These are phyloP conservation scores for Lyophyllum semitale DNA, from an alignment of 768 basidiomycete species.

Conservation along the genomic window DNA sequence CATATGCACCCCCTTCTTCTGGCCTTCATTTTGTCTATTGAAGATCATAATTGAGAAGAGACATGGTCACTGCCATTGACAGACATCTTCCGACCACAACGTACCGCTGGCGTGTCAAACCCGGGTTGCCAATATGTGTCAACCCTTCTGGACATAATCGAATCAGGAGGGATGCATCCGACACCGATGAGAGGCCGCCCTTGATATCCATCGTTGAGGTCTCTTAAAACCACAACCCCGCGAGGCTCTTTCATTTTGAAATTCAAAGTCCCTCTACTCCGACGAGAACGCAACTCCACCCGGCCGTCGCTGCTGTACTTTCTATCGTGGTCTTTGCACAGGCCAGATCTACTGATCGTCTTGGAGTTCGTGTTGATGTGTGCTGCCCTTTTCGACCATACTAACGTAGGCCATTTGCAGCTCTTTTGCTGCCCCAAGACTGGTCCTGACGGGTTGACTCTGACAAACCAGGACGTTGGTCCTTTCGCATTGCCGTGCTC, in stretches of 20 bases:
- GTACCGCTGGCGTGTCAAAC: no score
- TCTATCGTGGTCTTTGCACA: background rate
- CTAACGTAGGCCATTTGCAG: background rate
- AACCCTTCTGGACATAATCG: background rate
- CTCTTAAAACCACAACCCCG: background rate
- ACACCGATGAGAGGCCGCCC: background rate
- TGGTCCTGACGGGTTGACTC: background rate
- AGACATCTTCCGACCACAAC: background rate
- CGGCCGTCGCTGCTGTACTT: background rate
- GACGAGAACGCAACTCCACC: slow-evolving; percentile 2
- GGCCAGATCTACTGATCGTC: background rate
- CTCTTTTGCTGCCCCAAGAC: slow-evolving; percentile 5
- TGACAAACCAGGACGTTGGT: background rate
- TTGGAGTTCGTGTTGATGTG: background rate
- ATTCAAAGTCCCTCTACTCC: background rate
- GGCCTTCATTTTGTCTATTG: no score
- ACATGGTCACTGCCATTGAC: no score
- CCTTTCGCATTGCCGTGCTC: slow-evolving; percentile 1
- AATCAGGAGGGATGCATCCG: background rate
- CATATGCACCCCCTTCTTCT: no score
- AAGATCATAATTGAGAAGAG: no score
- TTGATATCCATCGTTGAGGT: slow-evolving; percentile 2
- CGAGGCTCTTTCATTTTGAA: background rate
- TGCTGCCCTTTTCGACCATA: background rate
- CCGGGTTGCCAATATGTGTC: background rate